Evolutionary conservation across 2,329 filamentous ascomycete genomes (phyloP), one percentile per base, ranked within the genome.

Genomic region (Cladosporium oxysporum): DNA sequence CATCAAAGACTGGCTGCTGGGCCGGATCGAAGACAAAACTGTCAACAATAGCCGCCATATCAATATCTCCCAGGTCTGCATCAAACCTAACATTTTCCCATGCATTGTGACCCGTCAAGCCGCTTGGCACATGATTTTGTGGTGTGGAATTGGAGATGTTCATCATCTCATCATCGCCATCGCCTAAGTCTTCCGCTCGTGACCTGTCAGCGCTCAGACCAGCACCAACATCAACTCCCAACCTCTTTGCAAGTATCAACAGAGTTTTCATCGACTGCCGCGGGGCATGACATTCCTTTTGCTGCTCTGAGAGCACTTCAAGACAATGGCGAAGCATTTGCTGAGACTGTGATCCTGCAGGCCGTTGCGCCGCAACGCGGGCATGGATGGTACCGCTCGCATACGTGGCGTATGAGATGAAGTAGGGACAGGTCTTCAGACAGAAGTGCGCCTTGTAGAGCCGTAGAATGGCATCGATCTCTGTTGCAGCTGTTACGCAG

Each of bases 351-450:
- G 58, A 63, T 11, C 49, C 60, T n/a, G 31, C n/a, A 14, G 44
- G 31, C 12, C 29, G 41, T n/a, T 63, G 60, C 6, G 83, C 81
- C 0, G 83, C 82, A 5, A 83, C 80, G 2, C 83, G 82, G 0
- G 79, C 80, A 58, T 83, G 80, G 21, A 86, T 84, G 0, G 83
- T 85, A 0, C 82, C 83, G 2, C 79, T 79, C 0, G 84, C 82
- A 65, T 86, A 87, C 0, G 82, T 84, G 0, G 84, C 83, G 69
- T 87, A 87, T 0, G 82, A 83, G 18, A 86, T 79, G 1, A 85
- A 73, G 61, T 85, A 85, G 0, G 84, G 84, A n/a, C 35, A 47
- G 6, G 18, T 41, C 7, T 31, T 57, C 18, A 61, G 28, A 11
- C 58, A 50, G 28, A 50, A 61, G 28, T 50, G 28, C 11, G 26